Percentiles rank a stretch among this genome's conserved stretches.
Evolutionary conservation across 2,329 filamentous ascomycete species (phyloP).

Genomic region (Calonectria crousiana): DNA sequence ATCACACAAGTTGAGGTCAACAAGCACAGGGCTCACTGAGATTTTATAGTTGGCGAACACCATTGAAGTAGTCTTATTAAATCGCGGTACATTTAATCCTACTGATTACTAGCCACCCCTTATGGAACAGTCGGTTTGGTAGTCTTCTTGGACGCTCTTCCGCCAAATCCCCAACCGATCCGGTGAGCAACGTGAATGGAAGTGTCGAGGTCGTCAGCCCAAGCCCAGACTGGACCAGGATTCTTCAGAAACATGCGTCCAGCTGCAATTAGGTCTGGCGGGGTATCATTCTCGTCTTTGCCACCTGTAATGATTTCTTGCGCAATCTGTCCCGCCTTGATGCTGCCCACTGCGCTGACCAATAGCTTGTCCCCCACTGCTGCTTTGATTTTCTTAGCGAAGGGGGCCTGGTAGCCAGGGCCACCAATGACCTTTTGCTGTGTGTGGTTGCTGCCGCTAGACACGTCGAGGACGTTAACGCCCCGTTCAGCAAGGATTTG

Average conservation of each 20-base stretch:
- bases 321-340: slow-evolving; percentile 58
- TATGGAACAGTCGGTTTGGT: background rate
- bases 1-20: too few species aligned
- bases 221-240: slow-evolving; percentile 66
- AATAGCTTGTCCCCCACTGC: slow-evolving; percentile 71
- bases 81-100: too few species aligned
- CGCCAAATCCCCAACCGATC: slow-evolving; percentile 68
- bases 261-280: slow-evolving; percentile 62
- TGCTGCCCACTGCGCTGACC: slow-evolving; percentile 62
- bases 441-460: slow-evolving; percentile 73
- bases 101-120: too few species aligned
- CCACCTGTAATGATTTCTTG: slow-evolving; percentile 59
- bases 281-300: slow-evolving; percentile 49
- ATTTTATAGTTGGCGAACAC: too few species aligned
- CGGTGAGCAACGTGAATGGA: slow-evolving; percentile 63
- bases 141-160: slow-evolving; percentile 45
- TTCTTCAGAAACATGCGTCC: slow-evolving; percentile 71
- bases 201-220: slow-evolving; percentile 65
- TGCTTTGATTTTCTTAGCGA: slow-evolving; percentile 78
- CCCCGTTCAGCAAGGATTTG: slow-evolving; percentile 72
- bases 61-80: too few species aligned
- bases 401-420: slow-evolving; percentile 77
- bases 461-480: slow-evolving; percentile 82
- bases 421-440: slow-evolving; percentile 68
- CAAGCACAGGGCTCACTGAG: too few species aligned